phyloP scores from a whole-genome alignment of 169 alveolate species.

The Plasmodium inui region DNA sequence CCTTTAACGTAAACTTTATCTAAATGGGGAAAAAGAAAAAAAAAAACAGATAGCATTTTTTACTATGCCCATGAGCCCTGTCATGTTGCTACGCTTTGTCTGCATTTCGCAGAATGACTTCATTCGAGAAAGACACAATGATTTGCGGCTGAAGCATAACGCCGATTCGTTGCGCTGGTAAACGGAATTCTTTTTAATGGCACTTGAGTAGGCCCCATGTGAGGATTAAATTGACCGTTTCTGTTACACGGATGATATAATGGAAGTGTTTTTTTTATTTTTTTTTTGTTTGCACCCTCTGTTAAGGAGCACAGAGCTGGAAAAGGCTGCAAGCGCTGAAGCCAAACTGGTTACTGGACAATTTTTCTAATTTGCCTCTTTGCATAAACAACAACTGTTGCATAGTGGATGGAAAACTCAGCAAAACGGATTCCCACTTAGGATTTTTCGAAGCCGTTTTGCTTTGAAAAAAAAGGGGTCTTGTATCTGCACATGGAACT shows the following conservation, averaged over 20 bases:
- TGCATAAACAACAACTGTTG: background rate
- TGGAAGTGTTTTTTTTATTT: conserved; percentile 13
- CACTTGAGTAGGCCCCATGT: background rate
- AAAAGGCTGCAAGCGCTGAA: conserved; percentile 31
- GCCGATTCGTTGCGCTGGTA: conserved; percentile 59
- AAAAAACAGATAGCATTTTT: background rate
- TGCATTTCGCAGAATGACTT: conserved; percentile 40
- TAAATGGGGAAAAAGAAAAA: background rate
- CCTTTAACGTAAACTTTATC: conserved; percentile 28
- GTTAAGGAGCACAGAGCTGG: conserved; percentile 46
- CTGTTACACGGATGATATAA: background rate
- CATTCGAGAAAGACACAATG: conserved; percentile 63
- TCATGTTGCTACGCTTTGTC: background rate
- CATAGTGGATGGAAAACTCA: background rate
- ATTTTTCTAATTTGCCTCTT: conserved; percentile 6
- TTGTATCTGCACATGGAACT: background rate
- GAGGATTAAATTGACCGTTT: background rate
- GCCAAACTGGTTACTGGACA: conserved; percentile 32
- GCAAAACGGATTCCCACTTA: background rate
- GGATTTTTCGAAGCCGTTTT: background rate
- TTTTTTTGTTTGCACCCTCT: background rate
- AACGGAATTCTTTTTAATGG: background rate
- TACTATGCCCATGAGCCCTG: background rate
- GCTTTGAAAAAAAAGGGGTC: background rate
- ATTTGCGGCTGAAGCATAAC: conserved; percentile 49